These are phyloP conservation scores for Chimonanthus praecox DNA, from an alignment of 164 flowering plant species.

Conservation along the genomic window DNA sequence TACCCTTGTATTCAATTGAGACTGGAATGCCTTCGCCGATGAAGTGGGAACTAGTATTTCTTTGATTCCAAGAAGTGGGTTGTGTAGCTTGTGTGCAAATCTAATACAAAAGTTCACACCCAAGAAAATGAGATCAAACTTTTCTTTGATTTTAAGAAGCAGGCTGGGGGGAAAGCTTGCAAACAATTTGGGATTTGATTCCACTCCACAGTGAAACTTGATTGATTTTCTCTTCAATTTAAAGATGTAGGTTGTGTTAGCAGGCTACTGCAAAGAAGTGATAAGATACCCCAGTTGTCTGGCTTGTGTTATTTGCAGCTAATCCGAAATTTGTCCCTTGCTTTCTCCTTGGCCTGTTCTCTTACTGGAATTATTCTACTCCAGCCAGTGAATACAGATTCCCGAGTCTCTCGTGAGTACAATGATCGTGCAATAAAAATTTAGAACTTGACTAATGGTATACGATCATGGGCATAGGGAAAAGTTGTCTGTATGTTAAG, in stretches of 20 bases:
- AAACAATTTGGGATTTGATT: no score
- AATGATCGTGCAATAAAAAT: background rate
- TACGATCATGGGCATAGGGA: background rate
- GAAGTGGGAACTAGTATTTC: slow-evolving; percentile 1
- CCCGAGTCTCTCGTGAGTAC: background rate
- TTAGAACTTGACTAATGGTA: no score
- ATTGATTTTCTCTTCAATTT: no score
- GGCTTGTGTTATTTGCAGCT: background rate
- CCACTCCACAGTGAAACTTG: no score
- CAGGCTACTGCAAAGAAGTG: background rate
- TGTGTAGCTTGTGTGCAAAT: background rate
- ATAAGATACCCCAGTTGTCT: background rate
- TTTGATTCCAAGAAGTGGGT: slow-evolving; percentile 15
- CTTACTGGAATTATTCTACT: background rate
- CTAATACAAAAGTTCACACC: background rate
- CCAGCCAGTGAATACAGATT: background rate
- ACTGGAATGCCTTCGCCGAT: background rate
- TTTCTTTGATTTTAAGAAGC: background rate
- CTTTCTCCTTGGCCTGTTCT: background rate
- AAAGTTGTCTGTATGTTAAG: background rate
- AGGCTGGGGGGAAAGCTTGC: background rate
- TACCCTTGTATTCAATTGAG: background rate
- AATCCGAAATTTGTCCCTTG: background rate
- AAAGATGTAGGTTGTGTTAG: background rate
- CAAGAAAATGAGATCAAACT: background rate